Evolutionary conservation across 257 asterid species (phyloP), one percentile per base, ranked within the genome.

Genomic region (Primulina huaijiensis): DNA sequence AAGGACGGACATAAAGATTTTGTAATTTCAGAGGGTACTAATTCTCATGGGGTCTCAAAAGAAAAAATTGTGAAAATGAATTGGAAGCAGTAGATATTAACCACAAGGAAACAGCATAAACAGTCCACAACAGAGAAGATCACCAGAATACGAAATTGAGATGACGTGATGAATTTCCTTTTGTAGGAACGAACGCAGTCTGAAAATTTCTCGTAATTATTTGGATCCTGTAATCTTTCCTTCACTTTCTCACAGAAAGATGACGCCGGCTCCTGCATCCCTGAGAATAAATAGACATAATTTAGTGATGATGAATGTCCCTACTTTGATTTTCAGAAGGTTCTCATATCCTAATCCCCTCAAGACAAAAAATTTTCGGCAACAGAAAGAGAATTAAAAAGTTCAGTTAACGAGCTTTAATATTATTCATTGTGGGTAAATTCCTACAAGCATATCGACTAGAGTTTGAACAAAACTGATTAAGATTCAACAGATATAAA

Each of bases 121-220:
- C 31, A 25, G 62, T 38, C 53, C 56, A 53, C 55, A 34, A 68
- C 68, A 9, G 21, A 16, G 21, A 81, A 37, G 62, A 19, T 75
- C 81, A 86, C 95, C 90, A 81, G 84, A 73, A 65, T 73, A 55
- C 82, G 88, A 68, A 88, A 86, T 61, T 86, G 88, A 74, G 83
- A 70, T 29, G 87, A 80, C 21, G 89, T 60, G 72, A 78, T 77
- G 71, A 82, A 71, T 64, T 86, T 83, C 79, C 73, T 79, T 77
- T 74, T 74, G 65, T 73, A 88, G 60, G 90, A 78, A 70, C 79
- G 81, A 52, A 86, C 73, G 70, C 90, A 86, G 80, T 88, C 88
- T 75, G 77, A 74, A 79, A 86, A 69, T 69, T 84, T 85, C 62
- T 79, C 75, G 38, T 75, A 80, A 59, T 64, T 76, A 71, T 75